Evolutionary conservation across 805 yeast species (phyloP).

Genomic region (Sugiyamaella chiloensis): DNA sequence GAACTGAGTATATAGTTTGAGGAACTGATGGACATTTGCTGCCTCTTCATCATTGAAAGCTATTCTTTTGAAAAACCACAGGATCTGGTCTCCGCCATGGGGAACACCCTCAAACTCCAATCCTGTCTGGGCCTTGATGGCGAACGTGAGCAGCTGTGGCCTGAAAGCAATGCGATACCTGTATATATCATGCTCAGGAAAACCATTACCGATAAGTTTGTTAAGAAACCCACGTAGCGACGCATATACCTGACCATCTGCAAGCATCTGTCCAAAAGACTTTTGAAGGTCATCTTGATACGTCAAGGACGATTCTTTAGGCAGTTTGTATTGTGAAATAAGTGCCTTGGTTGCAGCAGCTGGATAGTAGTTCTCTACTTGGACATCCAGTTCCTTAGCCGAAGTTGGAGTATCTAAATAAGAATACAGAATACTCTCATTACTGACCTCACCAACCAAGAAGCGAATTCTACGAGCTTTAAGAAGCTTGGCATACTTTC

Average conservation of each 20-base stretch:
- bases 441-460: conserved; percentile 15
- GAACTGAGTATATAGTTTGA: too few relatives aligned
- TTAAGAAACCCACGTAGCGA: conserved; percentile 9
- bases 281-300: conserved; percentile 8
- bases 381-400: conserved; percentile 5
- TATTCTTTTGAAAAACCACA: conserved; percentile 18
- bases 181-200: conserved; percentile 7
- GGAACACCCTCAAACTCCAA: conserved; percentile 13
- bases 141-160: conserved; percentile 4
- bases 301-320: background rate
- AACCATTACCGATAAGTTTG: conserved; percentile 12
- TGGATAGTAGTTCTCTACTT: too few relatives aligned
- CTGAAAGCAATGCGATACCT: conserved; percentile 13
- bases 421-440: conserved; percentile 5
- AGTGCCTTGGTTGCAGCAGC: background rate
- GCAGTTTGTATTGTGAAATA: background rate
- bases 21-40: too few relatives aligned
- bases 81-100: conserved; percentile 14
- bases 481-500: conserved; percentile 15
- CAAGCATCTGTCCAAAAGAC: conserved; percentile 11
- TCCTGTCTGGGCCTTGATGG: background rate
- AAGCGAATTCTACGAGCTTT: conserved; percentile 4
- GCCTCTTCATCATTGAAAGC: too few relatives aligned
- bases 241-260: conserved; percentile 13
- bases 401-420: conserved; percentile 8